A percentile compares a stretch with the other conserved stretches of the same genome.
phyloP scores from a whole-genome alignment of 768 basidiomycete genomes.

The Mycena galopus region DNA sequence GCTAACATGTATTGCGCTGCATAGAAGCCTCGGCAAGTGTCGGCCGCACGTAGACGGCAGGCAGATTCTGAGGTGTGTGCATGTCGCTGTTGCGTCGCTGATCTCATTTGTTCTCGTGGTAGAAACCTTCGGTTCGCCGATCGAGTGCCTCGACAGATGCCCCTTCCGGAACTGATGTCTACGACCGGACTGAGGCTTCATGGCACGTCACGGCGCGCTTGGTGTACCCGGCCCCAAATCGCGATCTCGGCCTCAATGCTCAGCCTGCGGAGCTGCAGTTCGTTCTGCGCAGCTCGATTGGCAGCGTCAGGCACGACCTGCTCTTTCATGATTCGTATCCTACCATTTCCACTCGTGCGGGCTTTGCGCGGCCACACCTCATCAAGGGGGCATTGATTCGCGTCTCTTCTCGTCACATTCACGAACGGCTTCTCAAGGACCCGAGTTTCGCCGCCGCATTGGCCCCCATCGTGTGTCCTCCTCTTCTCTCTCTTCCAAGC shows the following conservation, averaged over 20 bases:
- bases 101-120: too few species aligned
- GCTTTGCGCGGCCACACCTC: neutral
- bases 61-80: too few species aligned
- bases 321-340: neutral
- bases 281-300: neutral
- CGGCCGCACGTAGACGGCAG: too few species aligned
- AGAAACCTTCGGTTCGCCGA: too few species aligned
- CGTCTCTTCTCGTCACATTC: neutral
- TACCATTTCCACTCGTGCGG: neutral
- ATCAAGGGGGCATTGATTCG: neutral
- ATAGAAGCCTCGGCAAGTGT: too few species aligned
- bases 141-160: too few species aligned
- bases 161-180: too few species aligned
- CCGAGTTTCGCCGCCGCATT: neutral
- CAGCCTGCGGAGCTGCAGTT: neutral
- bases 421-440: neutral
- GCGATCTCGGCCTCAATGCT: neutral
- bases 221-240: neutral
- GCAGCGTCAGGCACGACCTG: neutral
- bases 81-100: too few species aligned
- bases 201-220: neutral
- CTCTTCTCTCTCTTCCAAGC: neutral
- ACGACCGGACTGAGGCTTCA: too few species aligned
- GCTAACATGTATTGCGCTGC: neutral
- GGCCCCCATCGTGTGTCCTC: neutral